A percentile compares a stretch with the other conserved stretches of the same genome.
phyloP scores from a whole-genome alignment of 1,139 yeast genomes.

The Scheffersomyces titani region DNA sequence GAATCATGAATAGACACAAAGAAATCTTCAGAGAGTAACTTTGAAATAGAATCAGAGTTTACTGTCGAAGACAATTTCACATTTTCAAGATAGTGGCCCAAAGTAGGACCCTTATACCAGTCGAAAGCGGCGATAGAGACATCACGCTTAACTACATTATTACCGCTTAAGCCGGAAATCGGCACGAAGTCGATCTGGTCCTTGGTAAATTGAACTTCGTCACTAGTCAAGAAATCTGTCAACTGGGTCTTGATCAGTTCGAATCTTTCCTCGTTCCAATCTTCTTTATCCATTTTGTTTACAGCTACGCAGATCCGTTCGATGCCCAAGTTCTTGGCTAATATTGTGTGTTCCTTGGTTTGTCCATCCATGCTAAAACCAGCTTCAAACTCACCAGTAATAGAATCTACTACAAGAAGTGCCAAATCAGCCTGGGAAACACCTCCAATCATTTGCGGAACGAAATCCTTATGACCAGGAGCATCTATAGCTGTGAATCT shows the following conservation, averaged over 20 bases:
- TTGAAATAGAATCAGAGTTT: constrained; percentile 9
- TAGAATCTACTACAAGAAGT: constrained; percentile 73
- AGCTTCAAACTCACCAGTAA: constrained; percentile 83
- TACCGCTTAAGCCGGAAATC: constrained; percentile 82
- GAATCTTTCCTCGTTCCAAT: constrained; percentile 71
- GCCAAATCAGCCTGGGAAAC: constrained; percentile 67
- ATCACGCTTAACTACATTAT: constrained; percentile 63
- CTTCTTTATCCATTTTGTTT: constrained; percentile 81
- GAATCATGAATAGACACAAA: constrained; percentile 55
- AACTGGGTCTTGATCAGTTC: constrained; percentile 62
- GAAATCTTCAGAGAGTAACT: constrained; percentile 40
- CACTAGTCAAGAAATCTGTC: constrained; percentile 52
- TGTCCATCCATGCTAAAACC: constrained; percentile 90
- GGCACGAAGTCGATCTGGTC: constrained; percentile 71
- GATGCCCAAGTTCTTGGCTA: constrained; percentile 85
- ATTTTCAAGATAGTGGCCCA: constrained; percentile 57
- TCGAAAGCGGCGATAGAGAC: constrained; percentile 27
- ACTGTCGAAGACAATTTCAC: constrained; percentile 10
- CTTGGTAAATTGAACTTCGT: constrained; percentile 59
- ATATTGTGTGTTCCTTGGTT: constrained; percentile 87
- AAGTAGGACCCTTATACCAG: constrained; percentile 71
- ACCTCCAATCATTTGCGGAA: constrained; percentile 57
- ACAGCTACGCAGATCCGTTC: constrained; percentile 73
- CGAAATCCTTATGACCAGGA: constrained; percentile 63
- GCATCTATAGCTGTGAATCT: constrained; percentile 92